Conservation (phyloP, 139 green algal species). For the Chlorella sp. region DNA sequence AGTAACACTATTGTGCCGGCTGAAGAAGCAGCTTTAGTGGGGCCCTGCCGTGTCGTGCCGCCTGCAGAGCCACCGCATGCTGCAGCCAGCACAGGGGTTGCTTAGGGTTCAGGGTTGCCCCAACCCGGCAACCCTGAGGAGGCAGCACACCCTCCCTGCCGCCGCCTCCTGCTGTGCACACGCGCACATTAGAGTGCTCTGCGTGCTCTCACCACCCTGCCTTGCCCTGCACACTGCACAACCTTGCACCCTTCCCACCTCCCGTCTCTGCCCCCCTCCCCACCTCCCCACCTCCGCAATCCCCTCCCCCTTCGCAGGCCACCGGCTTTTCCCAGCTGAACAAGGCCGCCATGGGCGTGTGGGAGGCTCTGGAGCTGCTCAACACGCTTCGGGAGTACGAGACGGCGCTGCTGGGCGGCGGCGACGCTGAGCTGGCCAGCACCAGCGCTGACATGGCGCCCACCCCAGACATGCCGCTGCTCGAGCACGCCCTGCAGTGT, state of each 20-base stretch:
- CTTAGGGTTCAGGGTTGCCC: no score
- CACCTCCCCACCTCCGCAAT: background rate
- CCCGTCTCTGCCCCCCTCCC: background rate
- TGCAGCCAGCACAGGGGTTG: no score
- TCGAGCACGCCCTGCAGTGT: slow-evolving; percentile 76
- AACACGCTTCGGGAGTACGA: slow-evolving; percentile 77
- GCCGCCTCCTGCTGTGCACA: background rate
- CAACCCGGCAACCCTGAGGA: no score
- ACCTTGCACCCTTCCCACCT: background rate
- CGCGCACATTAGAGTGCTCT: no score
- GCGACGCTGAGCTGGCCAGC: background rate
- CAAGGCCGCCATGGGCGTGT: slow-evolving; percentile 70
- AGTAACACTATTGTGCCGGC: no score
- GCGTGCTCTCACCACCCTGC: no score
- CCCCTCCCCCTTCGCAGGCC: slow-evolving; percentile 21
- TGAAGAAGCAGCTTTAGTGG: no score
- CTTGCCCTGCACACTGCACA: background rate
- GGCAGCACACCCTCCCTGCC: background rate
- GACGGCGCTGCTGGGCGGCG: slow-evolving; percentile 58
- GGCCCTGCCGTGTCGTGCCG: background rate
- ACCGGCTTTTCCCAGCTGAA: slow-evolving; percentile 55
- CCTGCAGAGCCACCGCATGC: no score
- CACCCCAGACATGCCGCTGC: slow-evolving; percentile 67
- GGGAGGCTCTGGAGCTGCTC: slow-evolving; percentile 78
- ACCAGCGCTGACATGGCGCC: background rate